A percentile compares a stretch with the other conserved stretches of the same genome.
These are phyloP conservation scores for Melampsora americana DNA, from an alignment of 1,284 basidiomycete species.

Conservation along the genomic window DNA sequence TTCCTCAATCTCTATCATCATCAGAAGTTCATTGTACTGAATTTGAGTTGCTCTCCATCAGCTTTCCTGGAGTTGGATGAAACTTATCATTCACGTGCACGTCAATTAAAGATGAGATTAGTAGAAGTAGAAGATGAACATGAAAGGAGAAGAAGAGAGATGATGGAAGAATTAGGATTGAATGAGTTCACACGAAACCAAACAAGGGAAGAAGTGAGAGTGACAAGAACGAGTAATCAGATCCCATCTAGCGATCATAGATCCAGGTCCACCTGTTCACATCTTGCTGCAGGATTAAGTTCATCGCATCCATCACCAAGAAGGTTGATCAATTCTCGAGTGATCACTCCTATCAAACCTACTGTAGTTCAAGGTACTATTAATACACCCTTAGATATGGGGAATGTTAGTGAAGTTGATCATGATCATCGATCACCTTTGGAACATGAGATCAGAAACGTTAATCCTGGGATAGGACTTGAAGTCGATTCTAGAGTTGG, in stretches of 20 bases:
- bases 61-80: conserved; percentile 33
- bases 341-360: too few species aligned
- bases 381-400: too few species aligned
- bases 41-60: not conserved
- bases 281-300: too few species aligned
- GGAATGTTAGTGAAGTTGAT: too few species aligned
- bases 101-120: conserved; percentile 12
- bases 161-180: conserved; percentile 13
- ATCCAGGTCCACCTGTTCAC: not conserved
- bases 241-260: not conserved
- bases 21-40: too few species aligned
- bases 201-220: not conserved
- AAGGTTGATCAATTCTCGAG: too few species aligned
- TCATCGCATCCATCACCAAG: too few species aligned
- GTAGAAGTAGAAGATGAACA: conserved; percentile 27
- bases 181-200: not conserved
- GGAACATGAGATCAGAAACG: too few species aligned
- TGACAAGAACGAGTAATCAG: not conserved
- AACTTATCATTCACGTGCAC: conserved; percentile 14
- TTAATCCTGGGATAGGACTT: not conserved
- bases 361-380: too few species aligned
- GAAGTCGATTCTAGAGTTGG: not conserved
- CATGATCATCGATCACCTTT: too few species aligned
- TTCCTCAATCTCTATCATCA: too few species aligned
- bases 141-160: conserved; percentile 19